These are phyloP conservation scores for Aureobasidium mangrovei DNA, from an alignment of 2,329 filamentous ascomycete species.

Conservation along the genomic window DNA sequence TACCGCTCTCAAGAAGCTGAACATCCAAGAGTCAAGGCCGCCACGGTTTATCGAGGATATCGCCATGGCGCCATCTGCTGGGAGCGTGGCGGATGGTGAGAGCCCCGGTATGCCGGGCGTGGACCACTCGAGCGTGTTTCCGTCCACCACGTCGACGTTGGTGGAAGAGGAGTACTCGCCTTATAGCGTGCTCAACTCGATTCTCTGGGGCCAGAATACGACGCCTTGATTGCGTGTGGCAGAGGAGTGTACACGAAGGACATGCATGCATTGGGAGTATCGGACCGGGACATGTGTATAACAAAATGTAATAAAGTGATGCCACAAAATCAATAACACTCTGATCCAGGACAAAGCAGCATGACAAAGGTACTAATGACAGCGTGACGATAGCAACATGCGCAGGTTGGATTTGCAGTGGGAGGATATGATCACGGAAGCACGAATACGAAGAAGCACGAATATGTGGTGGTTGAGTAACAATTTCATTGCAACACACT, in stretches of 20 bases:
- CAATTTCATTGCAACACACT: constrained; percentile 9
- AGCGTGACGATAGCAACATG: too few species aligned
- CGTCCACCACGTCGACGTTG: constrained; percentile 16
- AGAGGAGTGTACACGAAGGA: background rate
- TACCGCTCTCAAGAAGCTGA: constrained; percentile 36
- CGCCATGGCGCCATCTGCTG: constrained; percentile 13
- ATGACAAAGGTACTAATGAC: too few species aligned
- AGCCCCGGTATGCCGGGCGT: constrained; percentile 14
- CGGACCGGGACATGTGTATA: too few species aligned
- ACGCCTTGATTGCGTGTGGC: background rate
- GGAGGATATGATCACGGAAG: background rate
- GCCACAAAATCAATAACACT: too few species aligned
- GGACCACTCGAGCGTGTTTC: constrained; percentile 7
- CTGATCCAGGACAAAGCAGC: too few species aligned
- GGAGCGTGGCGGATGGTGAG: background rate
- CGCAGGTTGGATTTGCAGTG: too few species aligned
- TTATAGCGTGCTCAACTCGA: constrained; percentile 41
- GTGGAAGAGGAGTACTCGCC: constrained; percentile 36
- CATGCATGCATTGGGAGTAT: background rate
- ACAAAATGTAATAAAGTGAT: too few species aligned
- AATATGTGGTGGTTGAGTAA: background rate
- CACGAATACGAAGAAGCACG: background rate
- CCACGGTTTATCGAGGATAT: constrained; percentile 18
- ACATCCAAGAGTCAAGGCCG: constrained; percentile 24
- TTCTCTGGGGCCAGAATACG: constrained; percentile 32